phyloP scores from a whole-genome alignment of 1,139 yeast species.

The Taiozyma sp. region DNA sequence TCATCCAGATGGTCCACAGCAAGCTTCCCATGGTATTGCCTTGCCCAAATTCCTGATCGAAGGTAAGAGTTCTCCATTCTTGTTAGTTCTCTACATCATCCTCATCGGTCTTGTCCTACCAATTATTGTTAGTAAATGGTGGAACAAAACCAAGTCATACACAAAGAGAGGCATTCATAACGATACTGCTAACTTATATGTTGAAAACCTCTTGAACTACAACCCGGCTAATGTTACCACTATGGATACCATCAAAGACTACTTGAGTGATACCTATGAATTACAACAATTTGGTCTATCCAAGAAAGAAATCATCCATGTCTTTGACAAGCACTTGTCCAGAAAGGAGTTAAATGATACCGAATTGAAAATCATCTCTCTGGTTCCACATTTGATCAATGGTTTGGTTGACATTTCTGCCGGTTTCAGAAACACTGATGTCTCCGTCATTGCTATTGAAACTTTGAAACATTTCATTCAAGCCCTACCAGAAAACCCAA shows the following conservation, averaged over 20 bases:
- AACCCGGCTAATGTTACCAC: slow-evolving; percentile 74
- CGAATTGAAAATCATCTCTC: slow-evolving; percentile 54
- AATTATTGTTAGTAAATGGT: slow-evolving; percentile 78
- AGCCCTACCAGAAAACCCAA: slow-evolving; percentile 60
- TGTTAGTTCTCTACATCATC: slow-evolving; percentile 61
- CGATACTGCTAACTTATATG: slow-evolving; percentile 72
- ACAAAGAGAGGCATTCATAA: slow-evolving; percentile 84
- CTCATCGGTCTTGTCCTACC: slow-evolving; percentile 81
- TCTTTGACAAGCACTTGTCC: slow-evolving; percentile 54
- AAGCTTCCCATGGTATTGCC: slow-evolving; percentile 94
- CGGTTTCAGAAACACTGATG: slow-evolving; percentile 68
- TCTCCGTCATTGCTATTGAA: slow-evolving; percentile 57
- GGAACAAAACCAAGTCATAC: slow-evolving; percentile 77
- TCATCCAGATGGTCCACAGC: slow-evolving; percentile 98
- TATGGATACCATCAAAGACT: slow-evolving; percentile 50
- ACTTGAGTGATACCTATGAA: slow-evolving; percentile 65
- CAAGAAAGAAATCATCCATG: slow-evolving; percentile 41
- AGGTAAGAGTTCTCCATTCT: slow-evolving; percentile 67
- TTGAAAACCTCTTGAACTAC: slow-evolving; percentile 60
- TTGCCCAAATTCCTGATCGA: slow-evolving; percentile 89
- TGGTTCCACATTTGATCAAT: slow-evolving; percentile 60
- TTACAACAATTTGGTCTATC: slow-evolving; percentile 40
- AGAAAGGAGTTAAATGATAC: slow-evolving; percentile 39
- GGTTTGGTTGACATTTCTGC: slow-evolving; percentile 82
- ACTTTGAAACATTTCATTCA: slow-evolving; percentile 73